phyloP scores from a whole-genome alignment of 139 green algal species.

The Asterochloris erici region DNA sequence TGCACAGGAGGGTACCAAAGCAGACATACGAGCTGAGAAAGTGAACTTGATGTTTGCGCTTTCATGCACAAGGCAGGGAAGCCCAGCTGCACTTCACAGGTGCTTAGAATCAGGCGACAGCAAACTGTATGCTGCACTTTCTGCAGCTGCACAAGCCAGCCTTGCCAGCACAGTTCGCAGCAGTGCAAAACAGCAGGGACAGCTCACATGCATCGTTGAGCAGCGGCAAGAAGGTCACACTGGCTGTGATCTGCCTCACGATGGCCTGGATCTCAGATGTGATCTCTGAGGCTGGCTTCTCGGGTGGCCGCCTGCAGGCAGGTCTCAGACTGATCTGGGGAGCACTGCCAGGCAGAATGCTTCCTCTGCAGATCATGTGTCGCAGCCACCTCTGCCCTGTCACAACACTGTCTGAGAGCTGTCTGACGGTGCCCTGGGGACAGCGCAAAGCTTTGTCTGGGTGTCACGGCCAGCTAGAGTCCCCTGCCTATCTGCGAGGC shows the following conservation, averaged over 20 bases:
- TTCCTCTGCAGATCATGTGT: not conserved
- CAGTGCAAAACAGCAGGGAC: not conserved
- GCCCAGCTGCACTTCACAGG: too few relatives aligned
- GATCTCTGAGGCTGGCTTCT: constrained; percentile 87
- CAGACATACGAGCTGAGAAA: not conserved
- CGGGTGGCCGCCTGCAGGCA: constrained; percentile 24
- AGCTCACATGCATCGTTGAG: constrained; percentile 78
- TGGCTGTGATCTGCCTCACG: constrained; percentile 93
- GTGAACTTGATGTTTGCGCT: not conserved
- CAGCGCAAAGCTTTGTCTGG: too few relatives aligned
- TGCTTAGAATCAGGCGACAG: too few relatives aligned
- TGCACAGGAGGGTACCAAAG: not conserved
- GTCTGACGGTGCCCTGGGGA: too few relatives aligned
- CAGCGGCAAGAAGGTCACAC: constrained; percentile 93
- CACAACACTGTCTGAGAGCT: not conserved
- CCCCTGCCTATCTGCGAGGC: too few relatives aligned
- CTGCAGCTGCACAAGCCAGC: too few relatives aligned
- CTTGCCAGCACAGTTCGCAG: not conserved
- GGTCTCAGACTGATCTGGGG: not conserved
- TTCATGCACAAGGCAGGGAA: not conserved
- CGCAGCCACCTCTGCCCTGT: not conserved
- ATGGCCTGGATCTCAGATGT: constrained; percentile 88
- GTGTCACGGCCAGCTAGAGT: too few relatives aligned
- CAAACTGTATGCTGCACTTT: too few relatives aligned
- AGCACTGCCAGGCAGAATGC: too few relatives aligned